Base-by-base conservation (phyloP, 805 yeast genomes). In the Lachancea thermotolerans region DNA sequence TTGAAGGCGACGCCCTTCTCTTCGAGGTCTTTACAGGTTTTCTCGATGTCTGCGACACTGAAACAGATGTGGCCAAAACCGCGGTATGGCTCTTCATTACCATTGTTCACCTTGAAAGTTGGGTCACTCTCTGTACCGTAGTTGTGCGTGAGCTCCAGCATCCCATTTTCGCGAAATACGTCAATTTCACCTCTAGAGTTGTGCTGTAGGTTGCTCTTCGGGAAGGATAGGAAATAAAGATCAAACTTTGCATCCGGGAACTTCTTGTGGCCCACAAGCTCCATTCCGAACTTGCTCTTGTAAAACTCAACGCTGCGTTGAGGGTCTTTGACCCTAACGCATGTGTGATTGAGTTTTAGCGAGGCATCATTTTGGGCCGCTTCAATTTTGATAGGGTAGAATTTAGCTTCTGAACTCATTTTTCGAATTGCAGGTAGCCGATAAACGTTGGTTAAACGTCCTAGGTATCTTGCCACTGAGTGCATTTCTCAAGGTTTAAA, bases 1-100 rank as follows among this genome's bases (percentile, higher is more conserved):
- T 90, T 78, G 72, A 91, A 91, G 41, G 67, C 62, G 45, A 84
- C 96, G 16, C 82, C 85, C 38, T 73, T 69, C 1, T 65, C 64
- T 51, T 82, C 76, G 48, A 91, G 71, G 25, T 69, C 63, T 35
- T 68, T 67, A 64, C 91, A 88, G 5, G 81, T 69, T 10, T 62
- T 74, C 44, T 67, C 79, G 46, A 91, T 78, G 67, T 90, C 82
- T 54, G 87, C 86, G 12, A 90, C 96, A 1, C 95, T 74, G 53
- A 91, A 68, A 66, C 96, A 88, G 48, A 89, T 80, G 67, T 91
- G 99, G 17, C 99, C 99, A 60, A 90, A 91, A 0, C 99, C 98
- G 53, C 91, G 77, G 63, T 79, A 71, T 34, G 95, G 91, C 43
- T 82, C 88, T 8, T 73, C 79, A 62, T 93, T 91, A 48, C 99